Percentiles rank a stretch among this genome's conserved stretches.
Conservation (phyloP, 768 basidiomycete genomes). For the Boletus reticulatus region DNA sequence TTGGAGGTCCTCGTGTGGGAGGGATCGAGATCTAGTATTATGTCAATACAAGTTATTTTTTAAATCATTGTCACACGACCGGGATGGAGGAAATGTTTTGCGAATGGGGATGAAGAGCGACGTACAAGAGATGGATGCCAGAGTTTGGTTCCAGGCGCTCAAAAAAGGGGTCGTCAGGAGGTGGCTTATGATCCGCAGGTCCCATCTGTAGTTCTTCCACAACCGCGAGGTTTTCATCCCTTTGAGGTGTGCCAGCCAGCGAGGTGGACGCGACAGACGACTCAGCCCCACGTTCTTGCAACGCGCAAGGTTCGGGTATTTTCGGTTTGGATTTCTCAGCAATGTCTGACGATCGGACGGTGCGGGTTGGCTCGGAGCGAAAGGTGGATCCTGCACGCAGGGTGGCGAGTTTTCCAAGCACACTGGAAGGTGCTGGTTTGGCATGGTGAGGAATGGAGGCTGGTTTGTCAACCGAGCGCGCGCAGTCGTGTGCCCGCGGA, state of each 20-base stretch:
- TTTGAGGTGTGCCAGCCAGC: constrained; percentile 10
- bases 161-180: constrained; percentile 74
- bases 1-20: constrained; percentile 76
- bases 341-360: constrained; percentile 31
- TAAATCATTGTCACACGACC: background rate
- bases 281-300: constrained; percentile 9
- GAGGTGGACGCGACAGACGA: constrained; percentile 3
- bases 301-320: constrained; percentile 3
- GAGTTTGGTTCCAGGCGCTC: constrained; percentile 87
- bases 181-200: constrained; percentile 70
- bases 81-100: background rate
- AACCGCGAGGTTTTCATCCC: constrained; percentile 66
- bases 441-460: constrained; percentile 8
- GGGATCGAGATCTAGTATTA: constrained; percentile 59
- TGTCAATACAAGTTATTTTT: constrained; percentile 6
- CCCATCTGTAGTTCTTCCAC: constrained; percentile 78
- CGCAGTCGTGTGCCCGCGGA: constrained; percentile 15
- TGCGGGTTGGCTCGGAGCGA: constrained; percentile 17
- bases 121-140: constrained; percentile 78
- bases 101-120: constrained; percentile 13
- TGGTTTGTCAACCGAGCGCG: constrained; percentile 4
- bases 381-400: constrained; percentile 27
- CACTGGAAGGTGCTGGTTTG: constrained; percentile 48
- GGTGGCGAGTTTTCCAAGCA: constrained; percentile 50
- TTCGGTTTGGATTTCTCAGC: constrained; percentile 17